These are phyloP conservation scores for Lentinula detonsa DNA, from an alignment of 768 basidiomycete genomes.

Conservation along the genomic window DNA sequence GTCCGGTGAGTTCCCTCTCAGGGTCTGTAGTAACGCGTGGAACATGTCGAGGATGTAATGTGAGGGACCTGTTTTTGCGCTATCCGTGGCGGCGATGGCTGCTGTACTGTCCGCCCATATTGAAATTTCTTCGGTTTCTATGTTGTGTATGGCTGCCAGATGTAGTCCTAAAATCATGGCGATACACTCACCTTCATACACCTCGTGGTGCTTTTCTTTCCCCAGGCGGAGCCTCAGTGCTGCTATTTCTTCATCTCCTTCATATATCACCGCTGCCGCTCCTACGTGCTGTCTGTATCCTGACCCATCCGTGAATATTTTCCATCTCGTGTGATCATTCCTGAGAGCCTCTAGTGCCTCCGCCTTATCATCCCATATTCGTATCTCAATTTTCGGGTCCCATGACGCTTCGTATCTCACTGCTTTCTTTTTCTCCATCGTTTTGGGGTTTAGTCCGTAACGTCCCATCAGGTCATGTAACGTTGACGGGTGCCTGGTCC, in stretches of 20 bases:
- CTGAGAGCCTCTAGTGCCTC: background rate
- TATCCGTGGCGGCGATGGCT: background rate
- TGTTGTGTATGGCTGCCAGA: background rate
- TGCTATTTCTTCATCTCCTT: background rate
- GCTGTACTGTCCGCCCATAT: background rate
- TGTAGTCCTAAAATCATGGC: background rate
- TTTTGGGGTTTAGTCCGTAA: background rate
- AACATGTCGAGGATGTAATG: background rate
- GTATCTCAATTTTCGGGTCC: background rate
- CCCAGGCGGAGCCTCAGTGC: background rate
- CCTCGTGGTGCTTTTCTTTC: background rate
- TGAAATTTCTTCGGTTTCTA: background rate
- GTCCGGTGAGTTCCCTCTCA: background rate
- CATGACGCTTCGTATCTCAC: background rate
- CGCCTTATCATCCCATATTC: background rate
- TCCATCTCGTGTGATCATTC: background rate
- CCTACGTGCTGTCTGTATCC: constrained; percentile 4
- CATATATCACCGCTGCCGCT: background rate
- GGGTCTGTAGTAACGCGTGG: background rate
- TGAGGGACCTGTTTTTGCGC: background rate
- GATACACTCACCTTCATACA: background rate
- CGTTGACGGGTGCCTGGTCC: constrained; percentile 7
- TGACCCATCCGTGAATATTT: constrained; percentile 12
- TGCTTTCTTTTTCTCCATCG: background rate
- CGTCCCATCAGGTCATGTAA: constrained; percentile 11